Base-by-base conservation (phyloP, 805 yeast species). In the Metschnikowia aberdeeniae region DNA sequence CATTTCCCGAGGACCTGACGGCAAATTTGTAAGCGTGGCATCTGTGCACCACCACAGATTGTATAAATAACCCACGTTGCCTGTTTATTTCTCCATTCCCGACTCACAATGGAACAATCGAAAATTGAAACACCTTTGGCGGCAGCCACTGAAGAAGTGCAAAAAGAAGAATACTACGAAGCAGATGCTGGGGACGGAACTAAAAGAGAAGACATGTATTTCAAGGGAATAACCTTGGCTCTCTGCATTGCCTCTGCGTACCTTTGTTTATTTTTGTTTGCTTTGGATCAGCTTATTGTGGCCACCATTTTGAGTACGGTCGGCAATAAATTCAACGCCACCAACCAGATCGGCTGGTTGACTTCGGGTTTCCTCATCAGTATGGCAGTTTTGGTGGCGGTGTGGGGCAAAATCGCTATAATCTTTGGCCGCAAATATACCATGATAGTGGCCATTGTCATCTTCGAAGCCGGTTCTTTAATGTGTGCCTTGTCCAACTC, bases 161-260 rank as follows among this genome's bases (percentile, higher is more conserved):
- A 40, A 33, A 33, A 32, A n/a, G 20, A 40, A 17, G 31, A 35
- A 24, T 68, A 61, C 45, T 47, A 56, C 26, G 76, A 72, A 47
- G 56, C 66, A 41, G 74, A 71, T 52, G 73, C 74, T 20, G 73
- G 75, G 32, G 74, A 70, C 47, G 74, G 73, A 13, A 66, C 73
- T 5, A 58, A 50, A 36, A 59, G 70, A 51, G 65, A 64, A 43
- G 73, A 70, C 27, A 70, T 67, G 45, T 64, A 64, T 41, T 54
- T 70, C 43, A 46, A 57, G 35, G 75, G 73, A 0, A 9, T 43
- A 24, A 51, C 54, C 14, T 51, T 69, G 26, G 43, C 35, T 2
- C 33, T 61, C 33, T 52, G 72, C 46, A 48, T 67, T 17, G 7
- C 56, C 1, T 54, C 72, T 3, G 44, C 63, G 5, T 61, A 61